Evolutionary conservation across 208 protist genomes (phyloP).

Genomic region (Trypanosoma avium): DNA sequence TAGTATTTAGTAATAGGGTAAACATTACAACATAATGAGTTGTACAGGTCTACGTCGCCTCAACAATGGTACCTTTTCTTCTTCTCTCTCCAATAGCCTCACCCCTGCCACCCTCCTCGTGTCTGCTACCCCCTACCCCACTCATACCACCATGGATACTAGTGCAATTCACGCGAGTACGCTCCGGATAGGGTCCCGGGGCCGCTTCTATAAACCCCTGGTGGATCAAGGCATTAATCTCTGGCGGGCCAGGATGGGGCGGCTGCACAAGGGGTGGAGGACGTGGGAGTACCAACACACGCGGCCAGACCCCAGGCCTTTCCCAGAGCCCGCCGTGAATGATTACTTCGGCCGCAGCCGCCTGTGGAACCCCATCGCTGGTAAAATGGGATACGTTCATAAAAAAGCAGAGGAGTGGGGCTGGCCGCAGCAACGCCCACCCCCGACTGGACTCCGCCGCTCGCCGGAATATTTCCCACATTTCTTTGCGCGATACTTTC

Average conservation of each 20-base stretch:
- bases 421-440: conserved; percentile 71
- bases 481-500: conserved; percentile 85
- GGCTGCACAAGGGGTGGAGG: conserved; percentile 69
- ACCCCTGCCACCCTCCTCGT: no score
- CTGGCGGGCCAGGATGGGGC: conserved; percentile 82
- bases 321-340: conserved; percentile 83
- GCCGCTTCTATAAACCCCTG: conserved; percentile 82
- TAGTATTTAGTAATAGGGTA: no score
- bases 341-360: conserved; percentile 85
- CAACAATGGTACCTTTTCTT: no score
- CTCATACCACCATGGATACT: background rate
- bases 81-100: no score
- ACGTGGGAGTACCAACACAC: conserved; percentile 78
- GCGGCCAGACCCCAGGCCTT: conserved; percentile 72
- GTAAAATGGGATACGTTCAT: conserved; percentile 81
- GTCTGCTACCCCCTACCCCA: background rate
- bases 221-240: conserved; percentile 81
- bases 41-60: no score
- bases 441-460: conserved; percentile 73
- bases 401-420: conserved; percentile 78
- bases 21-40: no score
- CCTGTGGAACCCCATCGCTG: conserved; percentile 84
- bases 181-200: conserved; percentile 30
- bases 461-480: conserved; percentile 79
- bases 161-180: background rate